phyloP scores from a whole-genome alignment of 192 early-diverging fungal species.

The Umbelopsis isabellina region DNA sequence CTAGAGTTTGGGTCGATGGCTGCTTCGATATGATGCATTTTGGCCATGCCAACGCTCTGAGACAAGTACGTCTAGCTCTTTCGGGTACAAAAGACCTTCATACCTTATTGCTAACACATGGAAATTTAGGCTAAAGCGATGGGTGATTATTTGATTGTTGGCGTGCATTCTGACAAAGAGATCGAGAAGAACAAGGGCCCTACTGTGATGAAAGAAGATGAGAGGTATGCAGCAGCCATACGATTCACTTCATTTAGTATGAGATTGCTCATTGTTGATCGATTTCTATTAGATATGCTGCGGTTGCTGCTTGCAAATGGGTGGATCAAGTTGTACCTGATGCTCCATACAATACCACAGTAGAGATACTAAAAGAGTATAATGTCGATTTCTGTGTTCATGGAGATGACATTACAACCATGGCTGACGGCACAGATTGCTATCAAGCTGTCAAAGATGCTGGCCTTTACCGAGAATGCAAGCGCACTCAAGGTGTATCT shows the following conservation, averaged over 20 bases:
- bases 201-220: slow-evolving; percentile 95
- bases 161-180: slow-evolving; percentile 94
- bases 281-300: slow-evolving; percentile 69
- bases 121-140: slow-evolving; percentile 83
- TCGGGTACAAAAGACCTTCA: neutral
- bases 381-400: slow-evolving; percentile 95
- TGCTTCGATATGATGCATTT: slow-evolving; percentile 99
- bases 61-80: slow-evolving; percentile 67
- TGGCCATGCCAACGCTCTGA: slow-evolving; percentile 94
- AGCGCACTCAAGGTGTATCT: slow-evolving; percentile 94
- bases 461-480: slow-evolving; percentile 93
- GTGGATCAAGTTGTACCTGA: slow-evolving; percentile 90
- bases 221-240: slow-evolving; percentile 60
- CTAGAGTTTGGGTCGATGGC: slow-evolving; percentile 87
- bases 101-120: neutral
- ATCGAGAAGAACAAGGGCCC: slow-evolving; percentile 95
- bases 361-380: slow-evolving; percentile 86
- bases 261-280: neutral
- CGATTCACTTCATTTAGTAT: neutral
- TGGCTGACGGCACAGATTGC: slow-evolving; percentile 96
- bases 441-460: slow-evolving; percentile 96
- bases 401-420: slow-evolving; percentile 96
- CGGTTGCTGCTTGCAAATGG: slow-evolving; percentile 97
- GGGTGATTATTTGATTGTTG: slow-evolving; percentile 93
- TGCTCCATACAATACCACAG: slow-evolving; percentile 89